Base-by-base conservation (phyloP, 306 rosid genomes). In the Cucumis hystrix region DNA sequence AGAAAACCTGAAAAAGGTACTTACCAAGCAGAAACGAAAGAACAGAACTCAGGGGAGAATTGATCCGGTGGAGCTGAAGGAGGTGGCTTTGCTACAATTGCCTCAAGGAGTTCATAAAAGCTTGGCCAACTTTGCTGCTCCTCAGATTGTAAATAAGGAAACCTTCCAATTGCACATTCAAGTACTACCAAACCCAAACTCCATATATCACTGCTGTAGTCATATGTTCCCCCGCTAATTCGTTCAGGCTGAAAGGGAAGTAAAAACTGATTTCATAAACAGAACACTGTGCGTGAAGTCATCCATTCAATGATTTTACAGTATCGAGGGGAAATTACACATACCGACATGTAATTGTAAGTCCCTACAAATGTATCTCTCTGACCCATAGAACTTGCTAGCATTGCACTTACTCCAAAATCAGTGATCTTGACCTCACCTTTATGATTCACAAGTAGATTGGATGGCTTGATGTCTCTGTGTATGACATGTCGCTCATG, bases 351-450 rank as follows among this genome's bases (percentile, higher is more conserved):
- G 87, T 95, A 95, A 81, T 95, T 92, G 83, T 95, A 92, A 73
- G 99, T 95, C 79, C 98, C 99, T 28, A 96, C 99, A 70, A 96
- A 96, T 77, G 99, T 92, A 80, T 96, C 98, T 77, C 99, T 91
- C 85, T 91, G 99, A 79, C 97, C 99, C 89, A 96, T 92, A 71
- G 97, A 89, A 83, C 92, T 92, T 64, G 97, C 99, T 64, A 96
- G 93, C 85, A 89, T 78, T 70, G 99, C 99, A 89, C 98, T 96
- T 75, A 96, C 99, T 68, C 99, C 99, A 82, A 96, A 96, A 88
- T 96, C 99, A 77, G 99, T 96, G 78, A 92, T 96, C 86, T 96
- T 96, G 83, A 92, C 99, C 82, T 91, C 97, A 71, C 99, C 99
- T 86, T 89, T 89, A 83, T 91, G 97, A 89, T 96, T 96, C 78